A percentile compares a stretch with the other conserved stretches of the same genome.
These are phyloP conservation scores for Hypoxylon sp. DNA, from an alignment of 2,329 filamentous ascomycete species.

Conservation along the genomic window DNA sequence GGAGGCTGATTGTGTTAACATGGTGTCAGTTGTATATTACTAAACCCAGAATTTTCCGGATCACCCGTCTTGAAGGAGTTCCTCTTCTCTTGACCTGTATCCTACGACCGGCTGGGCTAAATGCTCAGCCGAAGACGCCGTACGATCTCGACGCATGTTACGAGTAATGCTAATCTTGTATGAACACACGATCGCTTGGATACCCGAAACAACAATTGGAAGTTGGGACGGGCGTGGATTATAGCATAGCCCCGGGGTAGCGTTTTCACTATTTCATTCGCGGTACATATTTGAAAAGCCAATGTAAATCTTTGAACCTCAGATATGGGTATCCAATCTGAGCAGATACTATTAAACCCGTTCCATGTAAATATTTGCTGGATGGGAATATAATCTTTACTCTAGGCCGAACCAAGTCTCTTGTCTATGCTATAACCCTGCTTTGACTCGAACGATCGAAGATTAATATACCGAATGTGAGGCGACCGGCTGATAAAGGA, in stretches of 20 bases:
- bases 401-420: conserved; percentile 23
- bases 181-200: conserved; percentile 43
- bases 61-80: conserved; percentile 95
- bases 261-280: conserved; percentile 18
- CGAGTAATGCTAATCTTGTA: conserved; percentile 51
- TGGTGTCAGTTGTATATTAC: conserved; percentile 80
- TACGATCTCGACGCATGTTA: conserved; percentile 44
- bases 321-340: conserved; percentile 8
- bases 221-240: neutral
- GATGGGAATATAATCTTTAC: conserved; percentile 11
- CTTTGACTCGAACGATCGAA: conserved; percentile 20
- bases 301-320: conserved; percentile 17
- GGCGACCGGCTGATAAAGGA: neutral
- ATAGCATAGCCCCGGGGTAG: conserved; percentile 6
- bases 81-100: conserved; percentile 72
- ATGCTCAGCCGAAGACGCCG: conserved; percentile 20
- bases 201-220: conserved; percentile 30
- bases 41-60: conserved; percentile 94
- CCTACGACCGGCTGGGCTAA: conserved; percentile 3
- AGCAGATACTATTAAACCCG: conserved; percentile 8
- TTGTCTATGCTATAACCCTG: conserved; percentile 24
- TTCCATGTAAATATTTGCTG: conserved; percentile 19
- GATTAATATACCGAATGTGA: conserved; percentile 16
- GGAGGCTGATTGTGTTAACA: conserved; percentile 37
- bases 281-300: conserved; percentile 25